phyloP scores from a whole-genome alignment of 1,284 basidiomycete species.

The Ganoderma lucidum region DNA sequence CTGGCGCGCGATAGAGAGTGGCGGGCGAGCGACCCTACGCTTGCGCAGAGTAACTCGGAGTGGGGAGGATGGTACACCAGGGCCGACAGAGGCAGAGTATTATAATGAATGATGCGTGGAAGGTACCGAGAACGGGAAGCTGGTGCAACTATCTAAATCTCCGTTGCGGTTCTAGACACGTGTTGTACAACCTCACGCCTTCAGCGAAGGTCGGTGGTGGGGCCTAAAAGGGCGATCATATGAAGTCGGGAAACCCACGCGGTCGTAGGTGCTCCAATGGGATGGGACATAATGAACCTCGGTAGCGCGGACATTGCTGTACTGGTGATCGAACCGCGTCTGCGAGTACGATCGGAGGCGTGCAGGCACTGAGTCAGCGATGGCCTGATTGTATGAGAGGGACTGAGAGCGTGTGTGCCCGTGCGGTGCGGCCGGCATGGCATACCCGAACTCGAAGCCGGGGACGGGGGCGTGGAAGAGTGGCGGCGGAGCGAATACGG shows the following conservation, averaged over 20 bases:
- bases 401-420: conserved; percentile 64
- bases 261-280: conserved; percentile 36
- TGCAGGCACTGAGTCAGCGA: conserved; percentile 49
- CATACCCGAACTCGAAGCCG: conserved; percentile 50
- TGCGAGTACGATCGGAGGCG: conserved; percentile 71
- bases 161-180: conserved; percentile 40
- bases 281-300: conserved; percentile 48
- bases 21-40: conserved; percentile 39
- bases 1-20: conserved; percentile 43
- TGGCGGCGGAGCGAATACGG: conserved; percentile 33
- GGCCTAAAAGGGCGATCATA: conserved; percentile 40
- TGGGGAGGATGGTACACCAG: conserved; percentile 39
- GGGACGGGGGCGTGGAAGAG: conserved; percentile 42
- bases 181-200: conserved; percentile 37
- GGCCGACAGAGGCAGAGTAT: conserved; percentile 38
- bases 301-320: conserved; percentile 53
- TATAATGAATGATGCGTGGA: conserved; percentile 40
- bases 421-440: conserved; percentile 40
- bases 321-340: conserved; percentile 59
- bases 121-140: conserved; percentile 27
- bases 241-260: conserved; percentile 36
- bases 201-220: conserved; percentile 38
- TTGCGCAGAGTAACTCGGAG: conserved; percentile 40
- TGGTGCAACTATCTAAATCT: conserved; percentile 41
- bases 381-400: conserved; percentile 59